phyloP scores from a whole-genome alignment of 2,329 filamentous ascomycete species.

The Colletotrichum nymphaeae region DNA sequence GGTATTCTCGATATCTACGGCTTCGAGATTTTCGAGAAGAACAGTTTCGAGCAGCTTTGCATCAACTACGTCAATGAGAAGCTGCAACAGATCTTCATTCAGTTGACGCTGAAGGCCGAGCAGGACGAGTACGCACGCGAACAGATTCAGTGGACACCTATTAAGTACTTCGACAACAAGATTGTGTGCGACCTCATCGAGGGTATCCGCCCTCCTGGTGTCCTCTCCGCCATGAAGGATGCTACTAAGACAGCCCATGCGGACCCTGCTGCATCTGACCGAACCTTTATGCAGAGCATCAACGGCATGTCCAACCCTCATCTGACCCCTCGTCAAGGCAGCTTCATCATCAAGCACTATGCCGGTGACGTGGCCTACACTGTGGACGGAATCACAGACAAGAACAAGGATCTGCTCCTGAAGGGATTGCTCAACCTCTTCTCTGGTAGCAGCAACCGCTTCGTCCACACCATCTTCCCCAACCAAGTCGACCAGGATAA shows the following conservation, averaged over 20 bases:
- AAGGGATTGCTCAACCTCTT: slow-evolving; percentile 94
- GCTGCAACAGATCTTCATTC: slow-evolving; percentile 98
- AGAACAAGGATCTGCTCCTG: slow-evolving; percentile 97
- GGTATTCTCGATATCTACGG: slow-evolving; percentile 99
- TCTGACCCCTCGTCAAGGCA: slow-evolving; percentile 90
- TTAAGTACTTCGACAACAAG: slow-evolving; percentile 99
- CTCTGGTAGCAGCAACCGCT: slow-evolving; percentile 83
- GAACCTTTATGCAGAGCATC: slow-evolving; percentile 93
- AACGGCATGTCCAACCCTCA: slow-evolving; percentile 93
- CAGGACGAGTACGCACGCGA: slow-evolving; percentile 97
- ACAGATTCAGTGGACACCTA: slow-evolving; percentile 98
- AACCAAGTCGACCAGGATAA: slow-evolving; percentile 96
- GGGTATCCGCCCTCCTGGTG: slow-evolving; percentile 86
- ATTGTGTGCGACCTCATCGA: slow-evolving; percentile 98
- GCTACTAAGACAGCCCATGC: slow-evolving; percentile 98
- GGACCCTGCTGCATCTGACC: slow-evolving; percentile 91
- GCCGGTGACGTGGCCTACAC: slow-evolving; percentile 96
- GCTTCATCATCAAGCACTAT: slow-evolving; percentile 99
- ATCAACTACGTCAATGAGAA: slow-evolving; percentile 99
- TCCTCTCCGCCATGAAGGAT: slow-evolving; percentile 97
- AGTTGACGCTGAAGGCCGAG: slow-evolving; percentile 94
- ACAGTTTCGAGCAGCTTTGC: slow-evolving; percentile 98
- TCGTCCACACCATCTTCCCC: slow-evolving; percentile 90
- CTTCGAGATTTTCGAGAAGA: slow-evolving; percentile 99
- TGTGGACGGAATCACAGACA: slow-evolving; percentile 97